Evolutionary conservation across 805 yeast genomes (phyloP).

Genomic region (Hemisphaericaspora nanyangensis): DNA sequence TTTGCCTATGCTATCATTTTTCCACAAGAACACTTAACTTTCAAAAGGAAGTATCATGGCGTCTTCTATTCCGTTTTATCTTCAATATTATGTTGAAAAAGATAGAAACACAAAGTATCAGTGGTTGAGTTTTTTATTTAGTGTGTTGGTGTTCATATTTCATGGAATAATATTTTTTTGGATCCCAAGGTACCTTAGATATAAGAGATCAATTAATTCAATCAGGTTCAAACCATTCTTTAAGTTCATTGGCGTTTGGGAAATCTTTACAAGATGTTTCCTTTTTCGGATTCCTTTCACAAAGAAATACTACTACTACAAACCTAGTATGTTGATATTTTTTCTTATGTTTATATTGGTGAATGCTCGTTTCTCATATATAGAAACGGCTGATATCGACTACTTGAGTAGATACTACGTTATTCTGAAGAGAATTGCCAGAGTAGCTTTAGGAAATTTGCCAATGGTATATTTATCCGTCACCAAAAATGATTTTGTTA

Average conservation of each 20-base stretch:
- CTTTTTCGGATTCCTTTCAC: conserved; percentile 18
- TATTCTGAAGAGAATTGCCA: conserved; percentile 40
- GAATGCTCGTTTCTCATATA: conserved; percentile 23
- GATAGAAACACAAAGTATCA: conserved; percentile 32
- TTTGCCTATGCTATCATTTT: not conserved
- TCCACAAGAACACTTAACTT: not conserved
- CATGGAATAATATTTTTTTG: conserved; percentile 43
- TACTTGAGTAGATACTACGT: conserved; percentile 38
- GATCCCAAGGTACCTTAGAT: conserved; percentile 34
- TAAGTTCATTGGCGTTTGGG: conserved; percentile 24
- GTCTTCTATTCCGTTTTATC: conserved; percentile 26
- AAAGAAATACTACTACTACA: conserved; percentile 24
- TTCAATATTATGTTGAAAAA: conserved; percentile 37
- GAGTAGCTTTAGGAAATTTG: conserved; percentile 36
- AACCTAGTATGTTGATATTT: conserved; percentile 38
- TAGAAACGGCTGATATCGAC: conserved; percentile 33
- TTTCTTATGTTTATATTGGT: conserved; percentile 24
- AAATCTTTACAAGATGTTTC: conserved; percentile 22
- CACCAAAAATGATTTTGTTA: conserved; percentile 37
- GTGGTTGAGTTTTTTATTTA: conserved; percentile 30
- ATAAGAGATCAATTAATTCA: conserved; percentile 13
- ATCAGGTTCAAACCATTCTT: conserved; percentile 19
- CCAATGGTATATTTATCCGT: conserved; percentile 35
- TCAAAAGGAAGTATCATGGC: conserved; percentile 14
- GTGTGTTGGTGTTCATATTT: conserved; percentile 20